Base-by-base conservation (phyloP, 2,329 filamentous ascomycete genomes). In the Albophoma yamanashiensis region DNA sequence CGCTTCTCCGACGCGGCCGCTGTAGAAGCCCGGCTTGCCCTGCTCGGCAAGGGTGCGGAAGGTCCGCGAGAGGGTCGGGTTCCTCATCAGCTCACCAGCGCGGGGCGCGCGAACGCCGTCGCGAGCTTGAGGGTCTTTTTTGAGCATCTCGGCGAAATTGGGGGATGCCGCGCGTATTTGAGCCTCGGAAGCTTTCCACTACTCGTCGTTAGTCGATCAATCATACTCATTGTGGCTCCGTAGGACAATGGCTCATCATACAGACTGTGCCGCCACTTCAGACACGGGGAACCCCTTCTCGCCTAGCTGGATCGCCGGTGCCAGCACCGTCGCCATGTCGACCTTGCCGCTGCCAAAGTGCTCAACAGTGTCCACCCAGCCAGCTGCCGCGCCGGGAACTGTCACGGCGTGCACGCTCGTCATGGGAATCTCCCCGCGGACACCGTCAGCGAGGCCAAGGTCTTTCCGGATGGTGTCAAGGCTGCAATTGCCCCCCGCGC, bases 281-380 rank as follows among this genome's bases (percentile, higher is more conserved):
- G 89, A 91, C 2, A 99, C 91, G 0, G 94, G 91, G 64, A 93
- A 97, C 0, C 94, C 94, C 61, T 90, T 83, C 72, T 97, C 93
- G 6, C 86, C 94, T 42, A 97, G 77, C 69, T 88, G 85, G 63
- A 96, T 92, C 0, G 92, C 94, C 0, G 94, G 93, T 6, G 78
- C 81, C 14, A 99, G 78, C 61, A 97, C 86, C 68, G 95, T 85
- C 65, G 85, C 83, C 75, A 97, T 67, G 11, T 79, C 84, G 17
- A 97, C 67, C 70, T 89, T 95, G 2, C 91, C 91, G 71, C 92
- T 97, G 20, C 94, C 94, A 69, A 97, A 96, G 59, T 84, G 85
- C 73, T 92, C 88, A 1, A 97, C 81, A 0, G 89, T 88, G 73
- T 99, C 94, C 31, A 90, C 87, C 94, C 94, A 99, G 0, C 93